Percentiles rank a stretch among this genome's conserved stretches.
Conservation (phyloP, 306 rosid genomes). For the Gleditsia sinensis region DNA sequence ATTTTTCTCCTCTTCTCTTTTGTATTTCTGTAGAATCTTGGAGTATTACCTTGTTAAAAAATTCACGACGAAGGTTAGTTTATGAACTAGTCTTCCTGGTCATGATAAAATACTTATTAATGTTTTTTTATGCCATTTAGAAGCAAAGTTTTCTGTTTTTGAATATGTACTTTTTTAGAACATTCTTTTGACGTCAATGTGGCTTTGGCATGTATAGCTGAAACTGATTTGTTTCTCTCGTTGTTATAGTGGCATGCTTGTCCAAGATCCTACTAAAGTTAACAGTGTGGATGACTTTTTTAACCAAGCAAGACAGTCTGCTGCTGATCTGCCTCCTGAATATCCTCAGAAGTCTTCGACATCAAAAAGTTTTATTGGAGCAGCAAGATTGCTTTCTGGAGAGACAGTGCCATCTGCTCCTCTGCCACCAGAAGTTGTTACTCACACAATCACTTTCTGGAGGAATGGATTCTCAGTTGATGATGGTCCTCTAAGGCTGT, state of each 20-base stretch:
- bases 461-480: conserved; percentile 82
- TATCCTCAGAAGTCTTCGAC: conserved; percentile 47
- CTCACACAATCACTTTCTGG: conserved; percentile 78
- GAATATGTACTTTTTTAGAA: neutral
- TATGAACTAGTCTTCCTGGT: neutral
- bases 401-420: conserved; percentile 69
- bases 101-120: neutral
- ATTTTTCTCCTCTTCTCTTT: neutral
- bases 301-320: conserved; percentile 58
- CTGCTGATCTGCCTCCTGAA: conserved; percentile 54
- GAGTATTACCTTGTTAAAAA: neutral
- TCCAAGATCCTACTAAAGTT: conserved; percentile 72
- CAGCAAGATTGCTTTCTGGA: conserved; percentile 85
- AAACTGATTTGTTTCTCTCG: neutral
- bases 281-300: conserved; percentile 70
- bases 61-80: neutral
- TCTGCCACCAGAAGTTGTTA: conserved; percentile 50
- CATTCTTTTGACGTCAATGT: neutral
- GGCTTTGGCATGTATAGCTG: neutral
- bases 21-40: neutral
- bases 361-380: conserved; percentile 73
- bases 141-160: conserved; percentile 1
- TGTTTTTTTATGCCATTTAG: neutral
- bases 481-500: conserved; percentile 71
- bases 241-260: conserved; percentile 87